Percentiles rank a stretch among this genome's conserved stretches.
Conservation (phyloP, 2,329 filamentous ascomycete genomes). For the Trichoderma afroharzianum region DNA sequence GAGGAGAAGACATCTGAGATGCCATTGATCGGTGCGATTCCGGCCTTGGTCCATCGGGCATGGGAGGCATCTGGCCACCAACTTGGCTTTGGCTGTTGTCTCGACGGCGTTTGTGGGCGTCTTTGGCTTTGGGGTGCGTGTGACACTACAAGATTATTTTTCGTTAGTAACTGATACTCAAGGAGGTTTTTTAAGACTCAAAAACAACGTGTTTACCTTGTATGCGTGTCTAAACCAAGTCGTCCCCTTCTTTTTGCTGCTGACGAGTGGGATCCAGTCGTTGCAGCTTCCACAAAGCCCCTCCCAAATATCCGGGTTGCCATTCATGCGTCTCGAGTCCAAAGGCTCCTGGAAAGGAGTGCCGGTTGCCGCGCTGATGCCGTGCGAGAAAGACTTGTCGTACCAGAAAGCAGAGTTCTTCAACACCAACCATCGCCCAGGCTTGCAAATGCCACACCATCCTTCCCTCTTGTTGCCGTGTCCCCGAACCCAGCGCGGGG, state of each 20-base stretch:
- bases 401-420: slow-evolving; percentile 95
- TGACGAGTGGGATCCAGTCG: slow-evolving; percentile 77
- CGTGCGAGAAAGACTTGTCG: slow-evolving; percentile 86
- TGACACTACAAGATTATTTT: slow-evolving; percentile 52
- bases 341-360: slow-evolving; percentile 74
- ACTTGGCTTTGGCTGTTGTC: slow-evolving; percentile 55
- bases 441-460: slow-evolving; percentile 87
- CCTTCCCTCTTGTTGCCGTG: slow-evolving; percentile 85
- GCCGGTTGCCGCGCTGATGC: slow-evolving; percentile 78
- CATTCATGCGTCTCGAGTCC: slow-evolving; percentile 71
- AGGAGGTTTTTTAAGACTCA: neutral
- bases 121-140: slow-evolving; percentile 68
- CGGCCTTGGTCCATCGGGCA: slow-evolving; percentile 44
- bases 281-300: slow-evolving; percentile 74
- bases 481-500: slow-evolving; percentile 77
- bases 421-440: slow-evolving; percentile 78
- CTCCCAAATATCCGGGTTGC: slow-evolving; percentile 79
- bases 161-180: slow-evolving; percentile 20
- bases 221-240: slow-evolving; percentile 89
- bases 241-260: slow-evolving; percentile 88
- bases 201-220: slow-evolving; percentile 54
- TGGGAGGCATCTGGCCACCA: slow-evolving; percentile 35
- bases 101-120: slow-evolving; percentile 63
- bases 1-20: slow-evolving; percentile 22
- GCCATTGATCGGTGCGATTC: slow-evolving; percentile 39